Evolutionary conservation across 495 filamentous ascomycete genomes (phyloP), one percentile per base, ranked within the genome.

Genomic region (Aspergillus nanangensis): DNA sequence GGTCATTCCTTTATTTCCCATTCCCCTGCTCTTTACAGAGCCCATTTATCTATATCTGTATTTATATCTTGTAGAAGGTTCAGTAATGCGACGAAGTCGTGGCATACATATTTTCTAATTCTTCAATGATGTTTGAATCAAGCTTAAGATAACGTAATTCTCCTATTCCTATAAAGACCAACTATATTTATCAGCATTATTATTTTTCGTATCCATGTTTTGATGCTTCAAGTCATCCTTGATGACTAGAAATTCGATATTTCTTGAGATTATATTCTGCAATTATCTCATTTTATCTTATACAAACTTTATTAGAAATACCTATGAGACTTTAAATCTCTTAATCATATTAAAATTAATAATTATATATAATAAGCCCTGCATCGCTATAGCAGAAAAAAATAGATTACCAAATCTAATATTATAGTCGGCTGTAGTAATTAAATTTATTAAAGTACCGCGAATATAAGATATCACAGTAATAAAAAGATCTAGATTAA

Each of bases 381-480:
- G n/a, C 19, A 41, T 46, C 21, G 18, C 50, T 29, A 55, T 18
- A 19, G 24, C 39, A 25, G 42, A 42, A 27, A 41, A 39, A 17
- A 24, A 18, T 10, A 19, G 17, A 47, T 43, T 41, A 19, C 3
- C n/a, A 3, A 13, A 13, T 18, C 41, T 22, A 18, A 36, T 24
- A 38, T 21, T 25, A 4, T 3, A 14, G 10, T 40, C 23, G 19
- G 37, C 50, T 34, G 40, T 35, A 21, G 53, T 44, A 15, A 35
- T 39, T 24, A 57, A 45, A 33, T 52, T 44, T n/a, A 34, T 57
- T 18, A 57, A 38, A 18, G 54, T 50, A 4, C 15, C 38, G 36
- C 31, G 33, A 38, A 57, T 38, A 44, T 34, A 27, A 43, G 54
- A 57, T 40, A 57, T 24, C 22, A 42, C 38, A 40, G 44, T 35